Conservation (phyloP, 805 yeast genomes). For the Lipomyces japonicus region DNA sequence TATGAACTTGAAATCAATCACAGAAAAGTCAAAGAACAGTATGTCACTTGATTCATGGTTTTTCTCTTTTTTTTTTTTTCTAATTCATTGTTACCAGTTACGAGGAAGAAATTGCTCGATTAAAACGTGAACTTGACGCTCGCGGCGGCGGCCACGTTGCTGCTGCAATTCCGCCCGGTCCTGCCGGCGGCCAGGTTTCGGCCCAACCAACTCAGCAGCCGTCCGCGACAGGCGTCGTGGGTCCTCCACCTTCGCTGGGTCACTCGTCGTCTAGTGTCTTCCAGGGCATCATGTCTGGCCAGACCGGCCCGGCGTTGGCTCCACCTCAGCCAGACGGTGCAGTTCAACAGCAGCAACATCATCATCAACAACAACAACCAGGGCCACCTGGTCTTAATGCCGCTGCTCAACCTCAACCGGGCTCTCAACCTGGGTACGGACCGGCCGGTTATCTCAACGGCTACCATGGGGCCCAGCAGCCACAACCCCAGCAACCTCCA, state of each 20-base stretch:
- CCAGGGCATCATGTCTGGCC: constrained; percentile 37
- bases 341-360: constrained; percentile 32
- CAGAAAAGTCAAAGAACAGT: constrained; percentile 85
- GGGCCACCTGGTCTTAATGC: constrained; percentile 27
- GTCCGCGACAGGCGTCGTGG: constrained; percentile 7
- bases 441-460: constrained; percentile 23
- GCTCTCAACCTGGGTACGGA: constrained; percentile 27
- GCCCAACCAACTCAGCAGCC: not conserved
- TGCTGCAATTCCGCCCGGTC: constrained; percentile 19
- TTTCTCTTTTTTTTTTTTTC: not conserved
- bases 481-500: no score
- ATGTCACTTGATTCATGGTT: constrained; percentile 1
- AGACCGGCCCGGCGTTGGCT: constrained; percentile 30
- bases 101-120: constrained; percentile 83
- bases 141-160: constrained; percentile 60
- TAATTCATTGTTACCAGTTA: constrained; percentile 40
- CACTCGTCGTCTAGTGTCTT: constrained; percentile 35
- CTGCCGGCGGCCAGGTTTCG: constrained; percentile 6
- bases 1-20: constrained; percentile 92
- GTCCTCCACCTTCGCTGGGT: constrained; percentile 33
- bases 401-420: constrained; percentile 30
- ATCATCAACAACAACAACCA: constrained; percentile 31
- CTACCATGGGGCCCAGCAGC: constrained; percentile 25
- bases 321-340: constrained; percentile 32
- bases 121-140: constrained; percentile 80